These are phyloP conservation scores for Agrocybe chaxingu DNA, from an alignment of 768 basidiomycete species.

Conservation along the genomic window DNA sequence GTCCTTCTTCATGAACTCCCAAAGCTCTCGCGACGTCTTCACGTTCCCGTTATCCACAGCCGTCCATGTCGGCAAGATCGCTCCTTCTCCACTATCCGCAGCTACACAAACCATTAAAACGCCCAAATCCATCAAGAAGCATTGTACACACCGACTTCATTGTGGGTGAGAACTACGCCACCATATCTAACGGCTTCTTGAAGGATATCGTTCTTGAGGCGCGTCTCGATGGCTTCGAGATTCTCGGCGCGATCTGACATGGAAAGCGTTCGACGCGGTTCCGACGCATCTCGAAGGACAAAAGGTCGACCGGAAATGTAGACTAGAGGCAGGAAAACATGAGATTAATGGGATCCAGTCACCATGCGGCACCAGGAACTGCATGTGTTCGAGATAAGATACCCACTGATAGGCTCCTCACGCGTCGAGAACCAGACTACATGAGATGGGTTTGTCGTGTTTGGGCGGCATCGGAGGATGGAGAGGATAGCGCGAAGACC, in stretches of 20 bases:
- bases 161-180: constrained; percentile 89
- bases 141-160: constrained; percentile 68
- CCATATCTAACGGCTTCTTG: constrained; percentile 84
- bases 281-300: constrained; percentile 83
- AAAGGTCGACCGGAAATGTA: constrained; percentile 92
- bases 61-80: constrained; percentile 92
- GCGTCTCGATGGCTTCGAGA: constrained; percentile 86
- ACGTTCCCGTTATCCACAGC: constrained; percentile 80
- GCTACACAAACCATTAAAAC: constrained; percentile 7
- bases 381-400: background rate
- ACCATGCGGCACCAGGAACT: background rate
- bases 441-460: constrained; percentile 57
- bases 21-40: constrained; percentile 85
- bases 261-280: constrained; percentile 74
- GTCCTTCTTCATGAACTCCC: constrained; percentile 69
- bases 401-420: constrained; percentile 89
- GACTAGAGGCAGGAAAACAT: constrained; percentile 37
- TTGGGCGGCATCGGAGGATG: constrained; percentile 72
- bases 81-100: constrained; percentile 58
- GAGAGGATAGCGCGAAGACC: constrained; percentile 90
- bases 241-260: constrained; percentile 94
- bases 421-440: constrained; percentile 97
- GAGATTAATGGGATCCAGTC: background rate
- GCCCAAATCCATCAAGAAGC: background rate
- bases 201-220: constrained; percentile 89